Conservation (phyloP, 192 early-diverging fungal genomes). For the Diversispora epigaea region DNA sequence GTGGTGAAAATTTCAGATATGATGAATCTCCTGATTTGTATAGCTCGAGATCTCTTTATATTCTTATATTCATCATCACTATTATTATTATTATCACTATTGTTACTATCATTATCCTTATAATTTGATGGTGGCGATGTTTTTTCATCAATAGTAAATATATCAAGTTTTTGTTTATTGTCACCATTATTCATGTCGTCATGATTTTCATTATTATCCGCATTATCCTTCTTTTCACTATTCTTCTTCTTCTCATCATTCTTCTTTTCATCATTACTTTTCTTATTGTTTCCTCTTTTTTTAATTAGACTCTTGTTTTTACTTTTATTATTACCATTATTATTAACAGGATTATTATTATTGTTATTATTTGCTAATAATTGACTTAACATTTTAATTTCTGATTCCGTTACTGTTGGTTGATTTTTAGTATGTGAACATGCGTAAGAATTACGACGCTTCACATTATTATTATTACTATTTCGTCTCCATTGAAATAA, state of each 20-base stretch:
- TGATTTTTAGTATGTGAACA: not conserved
- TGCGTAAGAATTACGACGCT: not conserved
- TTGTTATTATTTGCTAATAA: not conserved
- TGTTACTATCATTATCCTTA: too few species aligned
- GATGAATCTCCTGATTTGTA: constrained; percentile 38
- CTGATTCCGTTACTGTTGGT: not conserved
- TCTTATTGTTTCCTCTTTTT: too few species aligned
- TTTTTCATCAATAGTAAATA: constrained; percentile 5
- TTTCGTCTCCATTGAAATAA: too few species aligned
- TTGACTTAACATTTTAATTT: not conserved
- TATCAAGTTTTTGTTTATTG: not conserved
- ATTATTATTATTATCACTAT: too few species aligned
- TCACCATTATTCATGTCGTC: too few species aligned
- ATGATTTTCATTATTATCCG: not conserved
- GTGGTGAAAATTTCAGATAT: constrained; percentile 43
- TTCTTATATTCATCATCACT: not conserved
- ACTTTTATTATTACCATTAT: not conserved
- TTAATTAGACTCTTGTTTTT: too few species aligned
- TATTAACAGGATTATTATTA: not conserved
- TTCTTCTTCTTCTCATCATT: too few species aligned
- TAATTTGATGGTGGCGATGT: too few species aligned
- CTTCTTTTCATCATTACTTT: not conserved
- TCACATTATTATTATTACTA: too few species aligned
- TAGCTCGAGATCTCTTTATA: not conserved
- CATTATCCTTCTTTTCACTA: too few species aligned